phyloP scores from a whole-genome alignment of 2,329 filamentous ascomycete genomes.

The Ceratocystis lukuohia region DNA sequence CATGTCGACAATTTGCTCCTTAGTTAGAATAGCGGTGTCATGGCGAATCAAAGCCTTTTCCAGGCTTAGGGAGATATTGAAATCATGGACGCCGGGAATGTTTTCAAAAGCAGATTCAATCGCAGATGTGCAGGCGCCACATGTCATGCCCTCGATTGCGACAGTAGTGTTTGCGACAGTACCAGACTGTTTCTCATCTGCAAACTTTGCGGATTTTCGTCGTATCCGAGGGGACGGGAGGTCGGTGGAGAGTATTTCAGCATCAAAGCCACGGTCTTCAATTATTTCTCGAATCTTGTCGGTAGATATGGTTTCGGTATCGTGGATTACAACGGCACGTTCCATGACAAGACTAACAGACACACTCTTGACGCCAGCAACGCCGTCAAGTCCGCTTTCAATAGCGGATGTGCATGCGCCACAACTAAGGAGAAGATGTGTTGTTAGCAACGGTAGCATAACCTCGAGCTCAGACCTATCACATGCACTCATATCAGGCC shows the following conservation, averaged over 20 bases:
- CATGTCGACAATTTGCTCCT: conserved; percentile 42
- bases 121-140: conserved; percentile 76
- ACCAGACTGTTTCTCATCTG: conserved; percentile 15
- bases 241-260: conserved; percentile 73
- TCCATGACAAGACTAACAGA: conserved; percentile 93
- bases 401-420: conserved; percentile 93
- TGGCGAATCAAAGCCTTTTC: conserved; percentile 79
- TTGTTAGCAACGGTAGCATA: neutral
- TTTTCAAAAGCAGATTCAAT: conserved; percentile 69
- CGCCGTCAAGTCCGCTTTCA: conserved; percentile 73
- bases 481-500: neutral
- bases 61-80: conserved; percentile 72
- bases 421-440: conserved; percentile 35
- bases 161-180: conserved; percentile 55
- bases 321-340: conserved; percentile 84
- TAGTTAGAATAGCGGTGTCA: conserved; percentile 43
- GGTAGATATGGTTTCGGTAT: conserved; percentile 58
- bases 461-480: neutral
- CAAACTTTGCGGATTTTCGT: conserved; percentile 21
- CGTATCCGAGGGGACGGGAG: conserved; percentile 42
- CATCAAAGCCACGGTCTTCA: conserved; percentile 85
- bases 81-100: conserved; percentile 56
- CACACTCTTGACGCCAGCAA: conserved; percentile 70
- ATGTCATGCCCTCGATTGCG: conserved; percentile 79
- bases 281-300: conserved; percentile 73